Conservation (phyloP, 2,329 filamentous ascomycete species). For the Cercospora brassicicola region DNA sequence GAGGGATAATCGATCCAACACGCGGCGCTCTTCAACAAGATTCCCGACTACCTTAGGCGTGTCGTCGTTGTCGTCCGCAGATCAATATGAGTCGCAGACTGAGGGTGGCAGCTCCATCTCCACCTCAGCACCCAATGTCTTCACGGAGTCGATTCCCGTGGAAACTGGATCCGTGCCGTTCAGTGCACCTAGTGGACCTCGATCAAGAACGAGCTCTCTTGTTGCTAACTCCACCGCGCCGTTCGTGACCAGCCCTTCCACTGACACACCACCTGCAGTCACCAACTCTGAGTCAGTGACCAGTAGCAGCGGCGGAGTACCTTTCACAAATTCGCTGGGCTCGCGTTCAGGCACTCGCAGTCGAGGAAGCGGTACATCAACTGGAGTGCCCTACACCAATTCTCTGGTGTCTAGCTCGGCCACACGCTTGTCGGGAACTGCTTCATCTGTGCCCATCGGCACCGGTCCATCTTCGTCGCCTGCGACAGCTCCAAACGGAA, state of each 20-base stretch:
- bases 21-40: constrained; percentile 1
- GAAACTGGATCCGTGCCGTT: constrained; percentile 15
- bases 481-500: constrained; percentile 2
- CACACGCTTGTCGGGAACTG: constrained; percentile 1
- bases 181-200: constrained; percentile 15
- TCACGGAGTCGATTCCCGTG: constrained; percentile 8
- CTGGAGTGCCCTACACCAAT: constrained; percentile 9
- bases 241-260: neutral
- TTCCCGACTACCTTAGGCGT: neutral
- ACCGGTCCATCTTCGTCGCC: constrained; percentile 7
- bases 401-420: constrained; percentile 8
- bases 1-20: constrained; percentile 14
- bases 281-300: neutral
- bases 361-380: neutral
- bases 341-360: constrained; percentile 13
- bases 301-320: neutral
- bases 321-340: constrained; percentile 12
- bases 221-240: constrained; percentile 3
- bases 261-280: neutral
- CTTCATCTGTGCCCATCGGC: constrained; percentile 9
- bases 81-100: neutral
- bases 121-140: neutral
- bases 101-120: neutral
- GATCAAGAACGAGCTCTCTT: constrained; percentile 9
- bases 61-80: neutral